Percentiles rank a stretch among this genome's conserved stretches.
Evolutionary conservation across 495 filamentous ascomycete genomes (phyloP).

Genomic region (Hypoxylon intermedium): DNA sequence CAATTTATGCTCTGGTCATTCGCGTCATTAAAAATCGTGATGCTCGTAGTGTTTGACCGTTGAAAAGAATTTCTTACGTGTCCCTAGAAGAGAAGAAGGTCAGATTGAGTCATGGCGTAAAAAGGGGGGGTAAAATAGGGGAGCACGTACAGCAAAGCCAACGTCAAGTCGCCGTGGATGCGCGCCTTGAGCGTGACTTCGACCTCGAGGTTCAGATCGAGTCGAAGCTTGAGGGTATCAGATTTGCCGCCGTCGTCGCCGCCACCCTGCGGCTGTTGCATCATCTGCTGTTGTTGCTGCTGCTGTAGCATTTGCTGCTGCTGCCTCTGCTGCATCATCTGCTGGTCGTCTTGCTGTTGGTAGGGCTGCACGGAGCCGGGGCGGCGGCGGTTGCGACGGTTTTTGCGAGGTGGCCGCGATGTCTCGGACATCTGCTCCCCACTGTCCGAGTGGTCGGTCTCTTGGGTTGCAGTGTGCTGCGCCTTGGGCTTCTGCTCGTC

Average conservation of each 20-base stretch:
- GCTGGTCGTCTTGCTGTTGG: slow-evolving; percentile 35
- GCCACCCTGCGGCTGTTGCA: too few species aligned
- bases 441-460: slow-evolving; percentile 32
- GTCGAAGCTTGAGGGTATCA: slow-evolving; percentile 71
- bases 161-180: slow-evolving; percentile 83
- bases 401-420: slow-evolving; percentile 29
- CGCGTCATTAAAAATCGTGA: slow-evolving; percentile 14
- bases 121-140: neutral
- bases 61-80: slow-evolving; percentile 6
- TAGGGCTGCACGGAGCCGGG: slow-evolving; percentile 31
- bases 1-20: neutral
- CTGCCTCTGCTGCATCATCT: slow-evolving; percentile 40
- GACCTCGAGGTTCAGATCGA: slow-evolving; percentile 83
- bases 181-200: slow-evolving; percentile 85
- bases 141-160: slow-evolving; percentile 76
- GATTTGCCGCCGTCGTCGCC: slow-evolving; percentile 48
- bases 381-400: slow-evolving; percentile 29
- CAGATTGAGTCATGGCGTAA: neutral
- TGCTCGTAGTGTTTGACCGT: neutral
- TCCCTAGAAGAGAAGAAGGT: slow-evolving; percentile 16
- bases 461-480: slow-evolving; percentile 20
- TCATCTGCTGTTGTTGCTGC: slow-evolving; percentile 32
- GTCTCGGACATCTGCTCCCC: slow-evolving; percentile 57
- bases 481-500: slow-evolving; percentile 27
- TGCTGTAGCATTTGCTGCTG: slow-evolving; percentile 37